Evolutionary conservation across 106 monocot species (phyloP).

Genomic region (Allium cepa): DNA sequence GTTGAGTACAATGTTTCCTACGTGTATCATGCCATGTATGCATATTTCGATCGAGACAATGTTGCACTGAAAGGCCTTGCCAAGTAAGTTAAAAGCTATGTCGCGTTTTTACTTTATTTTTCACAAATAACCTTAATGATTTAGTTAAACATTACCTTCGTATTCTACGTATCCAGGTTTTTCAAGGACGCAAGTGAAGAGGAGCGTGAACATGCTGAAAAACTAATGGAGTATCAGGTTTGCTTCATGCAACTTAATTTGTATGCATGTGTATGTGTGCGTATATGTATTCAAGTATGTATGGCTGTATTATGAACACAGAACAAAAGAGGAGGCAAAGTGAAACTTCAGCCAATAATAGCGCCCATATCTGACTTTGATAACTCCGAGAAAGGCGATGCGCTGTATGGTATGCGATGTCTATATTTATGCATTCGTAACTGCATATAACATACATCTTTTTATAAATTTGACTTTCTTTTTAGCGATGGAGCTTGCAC

Average conservation of each 20-base stretch:
- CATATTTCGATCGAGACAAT: slow-evolving; percentile 87
- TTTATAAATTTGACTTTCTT: neutral
- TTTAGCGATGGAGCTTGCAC: slow-evolving; percentile 77
- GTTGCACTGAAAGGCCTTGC: slow-evolving; percentile 73
- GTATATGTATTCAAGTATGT: neutral
- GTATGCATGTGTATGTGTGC: too few species aligned
- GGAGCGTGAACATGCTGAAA: slow-evolving; percentile 52
- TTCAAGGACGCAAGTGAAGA: slow-evolving; percentile 53
- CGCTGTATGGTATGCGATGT: slow-evolving; percentile 47
- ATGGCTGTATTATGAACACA: neutral
- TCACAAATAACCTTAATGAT: neutral
- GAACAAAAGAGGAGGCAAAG: slow-evolving; percentile 80
- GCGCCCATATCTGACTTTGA: slow-evolving; percentile 64
- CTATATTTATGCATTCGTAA: too few species aligned
- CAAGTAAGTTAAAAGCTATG: slow-evolving; percentile 39
- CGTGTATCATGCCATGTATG: slow-evolving; percentile 78
- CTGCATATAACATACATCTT: too few species aligned
- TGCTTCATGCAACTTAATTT: neutral
- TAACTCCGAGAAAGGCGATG: slow-evolving; percentile 80
- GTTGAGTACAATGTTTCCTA: slow-evolving; percentile 90
- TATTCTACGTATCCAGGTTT: slow-evolving; percentile 15
- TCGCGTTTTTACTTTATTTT: neutral
- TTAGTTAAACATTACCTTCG: neutral
- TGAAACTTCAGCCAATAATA: slow-evolving; percentile 63
- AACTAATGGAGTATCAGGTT: slow-evolving; percentile 53